Evolutionary conservation across 2,329 filamentous ascomycete genomes (phyloP), one percentile per base, ranked within the genome.

Genomic region (Colletotrichum horii): DNA sequence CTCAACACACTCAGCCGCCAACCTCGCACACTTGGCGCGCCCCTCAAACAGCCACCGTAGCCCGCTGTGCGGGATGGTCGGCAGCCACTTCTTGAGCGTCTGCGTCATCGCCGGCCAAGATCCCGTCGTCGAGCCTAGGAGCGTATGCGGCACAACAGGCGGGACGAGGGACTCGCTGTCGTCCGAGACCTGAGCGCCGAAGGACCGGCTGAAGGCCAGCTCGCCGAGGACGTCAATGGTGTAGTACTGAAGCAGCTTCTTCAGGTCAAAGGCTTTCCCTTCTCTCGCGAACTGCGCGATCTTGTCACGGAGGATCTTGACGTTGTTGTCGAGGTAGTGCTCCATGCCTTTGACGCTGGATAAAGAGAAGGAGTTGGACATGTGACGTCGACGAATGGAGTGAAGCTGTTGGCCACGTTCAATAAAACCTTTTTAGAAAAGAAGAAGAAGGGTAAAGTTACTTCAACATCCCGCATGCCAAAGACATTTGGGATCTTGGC

Each of bases 291-390:
- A 73, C 1, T 26, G 15, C 2, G 65, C 32, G 22, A 83, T 78
- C 65, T 79, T 81, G 2, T 78, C 64, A 9, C 75, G 78, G 8
- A 85, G 73, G 14, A 82, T 79, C 12, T 64, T 69, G 28, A 84
- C 81, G 72, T 84, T 82, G 8, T 52, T 15, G 30, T 85, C 83
- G 2, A 85, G 61, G 43, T 82, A 79, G 30, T 78, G 72, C 64
- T 84, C 83, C 83, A 85, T 84, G 12, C 81, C 79, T 69, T 84
- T 84, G 30, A 85, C 80, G 61, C 74, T 74, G 6, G 66, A 56
- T 5, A 70, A 28, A 3, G 71, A 74, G 66, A 74, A 74, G 16
- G 66, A 70, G 28, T 74, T 68, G 6, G 66, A 64, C 71, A 74
- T 74, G 26, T 65, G 71, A 4, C 71, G 66, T 15, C 71, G 71